A percentile compares a stretch with the other conserved stretches of the same genome.
Evolutionary conservation across 208 protist genomes (phyloP).

Genomic region (Crithidia fasciculata): DNA sequence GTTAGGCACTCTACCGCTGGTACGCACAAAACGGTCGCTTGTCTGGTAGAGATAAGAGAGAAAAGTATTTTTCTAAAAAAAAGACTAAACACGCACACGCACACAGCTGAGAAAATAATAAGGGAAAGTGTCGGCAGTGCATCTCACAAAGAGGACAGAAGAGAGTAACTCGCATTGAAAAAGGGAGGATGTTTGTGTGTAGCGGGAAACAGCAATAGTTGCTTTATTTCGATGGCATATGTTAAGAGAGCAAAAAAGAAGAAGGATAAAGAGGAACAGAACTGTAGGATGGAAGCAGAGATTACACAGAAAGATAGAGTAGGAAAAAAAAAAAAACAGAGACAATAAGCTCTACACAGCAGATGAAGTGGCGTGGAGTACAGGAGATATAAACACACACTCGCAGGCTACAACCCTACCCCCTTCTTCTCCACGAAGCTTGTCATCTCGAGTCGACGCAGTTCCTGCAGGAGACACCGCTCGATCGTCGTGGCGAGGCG

Average conservation of each 20-base stretch:
- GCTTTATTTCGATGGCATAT: too few relatives aligned
- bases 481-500: conserved; percentile 50
- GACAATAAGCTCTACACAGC: background rate
- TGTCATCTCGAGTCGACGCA: conserved; percentile 24
- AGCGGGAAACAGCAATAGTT: too few relatives aligned
- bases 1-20: too few relatives aligned
- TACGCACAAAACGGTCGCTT: too few relatives aligned
- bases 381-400: conserved; percentile 9
- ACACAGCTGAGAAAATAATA: too few relatives aligned
- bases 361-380: background rate
- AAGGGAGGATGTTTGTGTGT: too few relatives aligned
- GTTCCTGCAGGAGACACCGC: conserved; percentile 40
- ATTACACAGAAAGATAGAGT: conserved; percentile 9
- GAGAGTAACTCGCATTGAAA: too few relatives aligned
- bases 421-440: background rate
- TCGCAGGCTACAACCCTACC: background rate
- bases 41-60: too few relatives aligned
- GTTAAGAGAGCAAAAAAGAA: background rate
- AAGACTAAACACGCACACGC: too few relatives aligned
- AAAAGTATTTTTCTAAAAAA: too few relatives aligned
- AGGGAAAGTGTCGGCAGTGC: too few relatives aligned
- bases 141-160: too few relatives aligned
- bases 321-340: conserved; percentile 28
- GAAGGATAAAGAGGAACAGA: conserved; percentile 6
- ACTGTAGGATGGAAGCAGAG: background rate